Percentiles rank a stretch among this genome's conserved stretches.
Conservation (phyloP, 164 flowering plant genomes). For the Vitis amurensis region DNA sequence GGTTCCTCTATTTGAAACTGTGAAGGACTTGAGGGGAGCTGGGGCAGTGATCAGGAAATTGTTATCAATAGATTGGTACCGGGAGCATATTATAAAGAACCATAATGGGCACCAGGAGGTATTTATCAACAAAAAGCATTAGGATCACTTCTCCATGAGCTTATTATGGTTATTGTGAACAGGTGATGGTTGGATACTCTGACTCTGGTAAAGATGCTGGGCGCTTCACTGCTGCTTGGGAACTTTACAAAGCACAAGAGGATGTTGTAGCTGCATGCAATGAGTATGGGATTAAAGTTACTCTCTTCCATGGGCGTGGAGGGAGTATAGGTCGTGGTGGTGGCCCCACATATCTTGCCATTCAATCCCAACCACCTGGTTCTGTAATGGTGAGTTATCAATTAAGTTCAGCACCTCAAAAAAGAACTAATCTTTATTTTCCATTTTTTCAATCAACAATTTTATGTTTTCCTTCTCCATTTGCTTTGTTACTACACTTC, state of each 20-base stretch:
- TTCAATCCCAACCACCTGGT: slow-evolving; percentile 97
- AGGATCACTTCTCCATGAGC: slow-evolving; percentile 6
- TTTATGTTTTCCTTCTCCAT: no score
- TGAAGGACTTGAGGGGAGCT: slow-evolving; percentile 86
- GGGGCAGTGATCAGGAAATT: slow-evolving; percentile 87
- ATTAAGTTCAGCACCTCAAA: background rate
- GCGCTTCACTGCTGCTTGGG: slow-evolving; percentile 97
- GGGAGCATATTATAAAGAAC: slow-evolving; percentile 73
- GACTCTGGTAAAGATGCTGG: slow-evolving; percentile 98
- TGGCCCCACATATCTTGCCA: slow-evolving; percentile 95
- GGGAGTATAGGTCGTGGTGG: slow-evolving; percentile 99
- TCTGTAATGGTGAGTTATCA: slow-evolving; percentile 52
- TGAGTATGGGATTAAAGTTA: slow-evolving; percentile 82
- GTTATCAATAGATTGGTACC: slow-evolving; percentile 89
- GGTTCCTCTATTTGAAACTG: slow-evolving; percentile 96
- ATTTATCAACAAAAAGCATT: background rate
- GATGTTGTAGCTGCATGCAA: slow-evolving; percentile 94
- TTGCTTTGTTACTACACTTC: no score
- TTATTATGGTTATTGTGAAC: slow-evolving; percentile 18
- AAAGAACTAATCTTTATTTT: no score
- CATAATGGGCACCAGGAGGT: slow-evolving; percentile 97
- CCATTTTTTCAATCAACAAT: no score
- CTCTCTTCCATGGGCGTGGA: slow-evolving; percentile 98
- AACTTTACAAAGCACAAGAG: slow-evolving; percentile 94
- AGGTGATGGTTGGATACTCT: slow-evolving; percentile 99